phyloP scores from a whole-genome alignment of 768 basidiomycete genomes.

The Pulveroboletus sp. region DNA sequence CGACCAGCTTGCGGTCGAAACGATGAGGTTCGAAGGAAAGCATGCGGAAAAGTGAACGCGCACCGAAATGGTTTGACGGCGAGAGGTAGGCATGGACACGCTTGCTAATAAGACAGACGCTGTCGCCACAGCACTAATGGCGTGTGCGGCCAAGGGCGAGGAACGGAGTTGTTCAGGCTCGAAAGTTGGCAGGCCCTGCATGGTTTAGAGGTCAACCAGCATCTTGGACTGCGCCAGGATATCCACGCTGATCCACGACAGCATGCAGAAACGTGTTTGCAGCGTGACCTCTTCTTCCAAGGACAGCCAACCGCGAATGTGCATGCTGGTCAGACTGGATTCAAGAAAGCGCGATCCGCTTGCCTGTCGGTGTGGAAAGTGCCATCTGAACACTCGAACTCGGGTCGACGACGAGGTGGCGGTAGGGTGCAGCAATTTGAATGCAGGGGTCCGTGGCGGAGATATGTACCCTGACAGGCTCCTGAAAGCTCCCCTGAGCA shows the following conservation, averaged over 20 bases:
- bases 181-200: slow-evolving; percentile 30
- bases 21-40: slow-evolving; percentile 7
- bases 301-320: slow-evolving; percentile 3
- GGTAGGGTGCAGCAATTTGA: not conserved
- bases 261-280: slow-evolving; percentile 30
- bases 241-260: slow-evolving; percentile 21
- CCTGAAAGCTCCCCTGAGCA: too few relatives aligned
- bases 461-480: too few relatives aligned
- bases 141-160: slow-evolving; percentile 28
- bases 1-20: slow-evolving; percentile 29
- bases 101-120: slow-evolving; percentile 30
- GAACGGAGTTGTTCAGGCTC: slow-evolving; percentile 24
- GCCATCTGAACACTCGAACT: too few relatives aligned
- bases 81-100: slow-evolving; percentile 24
- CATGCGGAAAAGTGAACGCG: slow-evolving; percentile 15
- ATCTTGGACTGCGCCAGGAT: slow-evolving; percentile 13
- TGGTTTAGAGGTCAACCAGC: slow-evolving; percentile 25
- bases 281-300: slow-evolving; percentile 5
- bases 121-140: slow-evolving; percentile 28
- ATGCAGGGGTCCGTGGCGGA: not conserved
- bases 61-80: slow-evolving; percentile 29
- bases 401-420: too few relatives aligned
- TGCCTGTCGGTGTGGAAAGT: not conserved
- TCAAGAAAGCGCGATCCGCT: not conserved
- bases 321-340: not conserved